Conservation (phyloP, 2,329 filamentous ascomycete species). For the Colletotrichum cordylinicola region DNA sequence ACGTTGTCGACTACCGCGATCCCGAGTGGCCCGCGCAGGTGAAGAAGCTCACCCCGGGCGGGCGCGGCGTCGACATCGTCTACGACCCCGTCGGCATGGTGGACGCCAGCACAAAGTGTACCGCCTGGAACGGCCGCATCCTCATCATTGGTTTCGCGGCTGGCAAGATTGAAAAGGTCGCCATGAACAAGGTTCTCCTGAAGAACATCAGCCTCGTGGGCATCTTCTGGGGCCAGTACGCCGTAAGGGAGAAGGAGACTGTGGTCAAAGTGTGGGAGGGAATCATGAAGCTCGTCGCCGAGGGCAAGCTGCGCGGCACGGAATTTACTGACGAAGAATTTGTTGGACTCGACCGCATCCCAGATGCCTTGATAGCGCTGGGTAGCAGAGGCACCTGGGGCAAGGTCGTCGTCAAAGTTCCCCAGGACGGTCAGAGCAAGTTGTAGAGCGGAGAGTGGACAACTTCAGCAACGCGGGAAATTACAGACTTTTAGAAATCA, state of each 20-base stretch:
- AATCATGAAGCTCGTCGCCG: conserved; percentile 76
- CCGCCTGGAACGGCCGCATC: conserved; percentile 89
- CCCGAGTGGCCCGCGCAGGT: conserved; percentile 70
- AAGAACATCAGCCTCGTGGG: conserved; percentile 94
- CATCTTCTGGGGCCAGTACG: conserved; percentile 90
- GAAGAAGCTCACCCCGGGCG: conserved; percentile 77
- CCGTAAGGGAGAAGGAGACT: conserved; percentile 72
- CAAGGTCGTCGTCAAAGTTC: conserved; percentile 90
- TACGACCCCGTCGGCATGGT: conserved; percentile 94
- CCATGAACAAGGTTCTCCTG: conserved; percentile 88
- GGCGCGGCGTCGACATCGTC: conserved; percentile 84
- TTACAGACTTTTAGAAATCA: not conserved
- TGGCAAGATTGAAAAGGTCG: conserved; percentile 82
- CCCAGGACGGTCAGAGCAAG: conserved; percentile 68
- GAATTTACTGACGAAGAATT: conserved; percentile 84
- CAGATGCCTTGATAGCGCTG: conserved; percentile 76
- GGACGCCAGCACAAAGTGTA: conserved; percentile 87
- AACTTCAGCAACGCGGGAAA: not conserved
- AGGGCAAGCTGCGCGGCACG: conserved; percentile 82
- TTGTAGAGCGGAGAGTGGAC: conserved; percentile 40
- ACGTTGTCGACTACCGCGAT: conserved; percentile 78
- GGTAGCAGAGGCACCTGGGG: conserved; percentile 90
- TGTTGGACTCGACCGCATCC: conserved; percentile 80
- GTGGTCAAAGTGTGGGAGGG: conserved; percentile 81
- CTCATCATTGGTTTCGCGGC: conserved; percentile 81